Percentiles rank a stretch among this genome's conserved stretches.
Evolutionary conservation across 345 rosid species (phyloP).

Genomic region (Syzygium aromaticum): DNA sequence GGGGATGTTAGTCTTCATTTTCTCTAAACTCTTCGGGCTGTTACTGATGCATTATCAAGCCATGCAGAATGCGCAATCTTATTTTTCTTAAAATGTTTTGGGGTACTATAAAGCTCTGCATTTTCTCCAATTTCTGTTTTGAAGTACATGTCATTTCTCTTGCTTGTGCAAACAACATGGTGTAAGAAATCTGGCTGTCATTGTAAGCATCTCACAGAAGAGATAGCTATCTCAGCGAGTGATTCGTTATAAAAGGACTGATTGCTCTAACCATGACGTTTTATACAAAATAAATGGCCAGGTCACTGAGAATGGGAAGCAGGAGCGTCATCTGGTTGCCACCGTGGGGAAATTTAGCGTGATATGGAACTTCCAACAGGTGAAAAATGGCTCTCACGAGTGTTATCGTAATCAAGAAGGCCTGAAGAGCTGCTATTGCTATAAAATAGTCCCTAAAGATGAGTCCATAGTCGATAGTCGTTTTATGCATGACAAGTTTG

Average conservation of each 20-base stretch:
- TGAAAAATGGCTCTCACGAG: constrained; percentile 38
- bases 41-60: not conserved
- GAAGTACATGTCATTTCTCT: not conserved
- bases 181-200: not conserved
- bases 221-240: not conserved
- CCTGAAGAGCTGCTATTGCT: constrained; percentile 57
- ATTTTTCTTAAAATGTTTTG: not conserved
- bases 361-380: constrained; percentile 47
- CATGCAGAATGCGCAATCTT: not conserved
- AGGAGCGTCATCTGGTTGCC: constrained; percentile 74
- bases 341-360: constrained; percentile 97
- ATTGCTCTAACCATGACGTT: not conserved
- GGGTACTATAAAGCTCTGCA: not conserved
- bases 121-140: not conserved
- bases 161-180: not conserved
- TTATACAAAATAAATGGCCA: not conserved
- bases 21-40: not conserved
- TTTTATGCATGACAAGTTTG: constrained; percentile 97
- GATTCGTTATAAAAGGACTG: not conserved
- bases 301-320: constrained; percentile 44
- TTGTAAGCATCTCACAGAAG: not conserved
- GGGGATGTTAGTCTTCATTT: not conserved
- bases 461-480: constrained; percentile 95
- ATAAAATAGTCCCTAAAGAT: constrained; percentile 77
- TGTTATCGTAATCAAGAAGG: constrained; percentile 43